Base-by-base conservation (phyloP, 768 basidiomycete species). In the Crucibulum laeve region DNA sequence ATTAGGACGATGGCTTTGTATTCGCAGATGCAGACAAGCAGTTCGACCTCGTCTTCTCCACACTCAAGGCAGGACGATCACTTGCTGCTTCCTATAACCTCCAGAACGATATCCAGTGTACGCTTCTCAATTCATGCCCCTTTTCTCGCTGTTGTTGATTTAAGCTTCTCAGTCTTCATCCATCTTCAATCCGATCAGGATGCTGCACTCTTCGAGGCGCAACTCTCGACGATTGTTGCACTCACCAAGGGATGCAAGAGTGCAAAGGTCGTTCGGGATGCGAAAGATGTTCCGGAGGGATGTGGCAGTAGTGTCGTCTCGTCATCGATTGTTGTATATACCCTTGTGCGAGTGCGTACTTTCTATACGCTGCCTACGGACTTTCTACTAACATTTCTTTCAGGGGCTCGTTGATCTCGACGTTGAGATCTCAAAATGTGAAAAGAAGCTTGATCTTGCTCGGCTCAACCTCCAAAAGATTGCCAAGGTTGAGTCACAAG, bases 381-480 rank as follows among this genome's bases (percentile, higher is more conserved):
- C 33, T 44, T 22, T 15, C 1, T 8, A 19, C 13, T 0, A 11
- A 24, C 1, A 15, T 19, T 22, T 18, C 11, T 8, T 39, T 13
- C 52, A 96, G 92, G 92, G 94, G 19, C 80, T 94, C 32, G 84
- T 99, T 14, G 87, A 98, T 64, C 67, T 95, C 4, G 84, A 91
- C 36, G 80, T 77, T 2, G 95, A 98, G 64, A 87, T 96, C 35
- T 70, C 77, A 30, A 97, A 94, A 63, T 83, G 85, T 48, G 81
- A 91, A 57, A 97, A 96, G 79, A 96, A 94, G 65, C 74, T 89
- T 2, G 79, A 84, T 28, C 67, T 92, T 7, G 82, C 80, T 2
- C 70, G 73, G 41, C 49, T 87, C 40, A 84, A 79, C 51, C 66
- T 87, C 33, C 79, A 84, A 42, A 97, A 96, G 70, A 67, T 95